Conservation (phyloP, 1,284 basidiomycete species). For the Naganishia sp. region DNA sequence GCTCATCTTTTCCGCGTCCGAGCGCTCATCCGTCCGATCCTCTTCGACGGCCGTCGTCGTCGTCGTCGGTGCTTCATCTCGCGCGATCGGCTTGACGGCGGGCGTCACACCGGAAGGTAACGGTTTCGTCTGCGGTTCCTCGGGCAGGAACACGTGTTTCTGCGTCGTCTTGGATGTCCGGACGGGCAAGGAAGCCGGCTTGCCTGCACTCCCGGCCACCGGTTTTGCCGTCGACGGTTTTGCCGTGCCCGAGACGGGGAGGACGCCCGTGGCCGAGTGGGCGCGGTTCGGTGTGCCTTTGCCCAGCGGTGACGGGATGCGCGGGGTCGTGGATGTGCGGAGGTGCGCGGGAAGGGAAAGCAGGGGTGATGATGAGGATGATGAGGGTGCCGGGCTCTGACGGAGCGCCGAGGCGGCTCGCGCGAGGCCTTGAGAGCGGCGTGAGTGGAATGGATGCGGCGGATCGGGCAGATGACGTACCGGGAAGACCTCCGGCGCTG, state of each 20-base stretch:
- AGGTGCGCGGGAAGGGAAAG: conserved; percentile 50
- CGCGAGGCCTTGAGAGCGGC: conserved; percentile 44
- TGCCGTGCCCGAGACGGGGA: not conserved
- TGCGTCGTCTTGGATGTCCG: conserved; percentile 88
- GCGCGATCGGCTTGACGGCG: not conserved
- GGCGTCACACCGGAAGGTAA: conserved; percentile 52
- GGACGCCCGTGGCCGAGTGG: not conserved
- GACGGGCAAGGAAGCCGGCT: conserved; percentile 57
- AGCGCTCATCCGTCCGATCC: conserved; percentile 48
- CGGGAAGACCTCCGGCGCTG: conserved; percentile 49
- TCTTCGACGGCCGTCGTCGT: conserved; percentile 43
- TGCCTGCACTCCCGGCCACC: not conserved
- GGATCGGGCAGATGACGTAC: conserved; percentile 32
- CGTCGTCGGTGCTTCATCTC: conserved; percentile 37
- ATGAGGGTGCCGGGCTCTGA: conserved; percentile 36
- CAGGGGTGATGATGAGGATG: conserved; percentile 36
- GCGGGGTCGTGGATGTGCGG: conserved; percentile 47
- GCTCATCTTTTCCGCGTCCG: conserved; percentile 58
- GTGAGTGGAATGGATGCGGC: not conserved
- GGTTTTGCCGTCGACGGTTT: not conserved
- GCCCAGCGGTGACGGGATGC: conserved; percentile 51
- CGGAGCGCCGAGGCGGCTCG: conserved; percentile 51
- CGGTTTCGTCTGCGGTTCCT: conserved; percentile 84
- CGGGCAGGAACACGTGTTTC: conserved; percentile 86
- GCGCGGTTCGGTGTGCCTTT: conserved; percentile 49